phyloP scores from a whole-genome alignment of 192 early-diverging fungal species.

The Blastocladiella britannica region DNA sequence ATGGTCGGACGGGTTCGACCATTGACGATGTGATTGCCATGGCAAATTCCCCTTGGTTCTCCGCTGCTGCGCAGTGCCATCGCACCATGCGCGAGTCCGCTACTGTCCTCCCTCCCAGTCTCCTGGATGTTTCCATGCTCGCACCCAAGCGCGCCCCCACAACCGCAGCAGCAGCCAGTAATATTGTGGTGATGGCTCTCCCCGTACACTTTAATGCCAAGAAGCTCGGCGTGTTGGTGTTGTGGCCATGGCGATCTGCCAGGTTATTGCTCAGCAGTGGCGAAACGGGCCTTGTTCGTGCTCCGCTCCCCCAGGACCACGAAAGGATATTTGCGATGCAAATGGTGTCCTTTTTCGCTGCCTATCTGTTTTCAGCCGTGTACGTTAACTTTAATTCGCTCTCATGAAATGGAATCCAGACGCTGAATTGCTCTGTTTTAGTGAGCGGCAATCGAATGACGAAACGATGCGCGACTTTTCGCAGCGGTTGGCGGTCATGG shows the following conservation, averaged over 20 bases:
- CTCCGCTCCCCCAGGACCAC: neutral
- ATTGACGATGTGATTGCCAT: neutral
- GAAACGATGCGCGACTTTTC: neutral
- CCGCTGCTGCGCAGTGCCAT: neutral
- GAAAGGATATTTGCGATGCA: neutral
- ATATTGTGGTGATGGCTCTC: neutral
- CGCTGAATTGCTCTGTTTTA: neutral
- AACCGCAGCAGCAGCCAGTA: no score
- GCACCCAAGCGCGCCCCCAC: neutral
- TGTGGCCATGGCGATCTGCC: neutral
- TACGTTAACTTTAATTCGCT: neutral
- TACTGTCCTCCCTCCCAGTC: neutral
- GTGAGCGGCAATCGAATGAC: neutral
- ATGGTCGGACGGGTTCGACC: no score
- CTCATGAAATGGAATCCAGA: neutral
- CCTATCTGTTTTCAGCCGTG: neutral
- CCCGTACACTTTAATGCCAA: neutral
- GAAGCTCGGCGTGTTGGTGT: neutral
- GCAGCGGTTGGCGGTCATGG: neutral
- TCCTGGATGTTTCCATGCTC: neutral
- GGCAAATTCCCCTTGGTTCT: neutral
- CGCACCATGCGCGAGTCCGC: neutral
- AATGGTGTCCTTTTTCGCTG: neutral
- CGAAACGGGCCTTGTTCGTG: no score
- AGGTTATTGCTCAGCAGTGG: neutral